Evolutionary conservation across 192 early-diverging fungal genomes (phyloP), one percentile per base, ranked within the genome.

Genomic region (Coemansia sp.): DNA sequence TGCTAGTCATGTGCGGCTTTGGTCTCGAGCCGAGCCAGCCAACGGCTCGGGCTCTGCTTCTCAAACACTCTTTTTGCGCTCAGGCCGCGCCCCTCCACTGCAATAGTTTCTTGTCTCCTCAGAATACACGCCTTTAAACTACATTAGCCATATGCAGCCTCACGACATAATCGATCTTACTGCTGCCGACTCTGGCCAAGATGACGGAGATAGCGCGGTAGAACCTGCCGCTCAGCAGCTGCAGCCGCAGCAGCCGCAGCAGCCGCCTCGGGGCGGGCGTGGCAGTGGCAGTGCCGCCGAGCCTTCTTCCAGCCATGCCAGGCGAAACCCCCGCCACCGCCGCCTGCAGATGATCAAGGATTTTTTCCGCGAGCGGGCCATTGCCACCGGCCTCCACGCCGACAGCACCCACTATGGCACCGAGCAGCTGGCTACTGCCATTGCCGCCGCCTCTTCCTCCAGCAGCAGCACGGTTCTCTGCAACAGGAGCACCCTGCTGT

Each of bases 321-420:
- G 18, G 45, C 18, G 26, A 13, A 47, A 47, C 26, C 14, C 26
- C 27, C 27, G 31, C 6, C 45, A 30, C 27, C 45, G 45, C 9
- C 45, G 23, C 31, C 37, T 58, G 11, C 48, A 58, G 11, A 47
- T 7, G 47, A 56, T 64, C 33, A 38, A 39, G 14, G 34, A 25
- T n/a, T 64, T 64, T 48, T 56, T 56, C 15, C 62, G 54, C 17
- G 62, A 64, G 13, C 23, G 53, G 8, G 53, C 46, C 4, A 39
- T 50, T 7, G 30, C 32, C 26, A 26, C 38, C 8, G 38, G 38
- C 4, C 46, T 25, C 38, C 57, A 19, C 27, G 27, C 47, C 38
- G 57, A 59, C 45, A 61, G 41, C 33, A 19, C 8, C n/a, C 45
- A 29, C 21, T 47, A 17, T 9, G 31, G 22, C 7, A 47, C 45